Evolutionary conservation across 73 alveolate species (phyloP), one percentile per base, ranked within the genome.

Genomic region (Paramecium octaurelia): DNA sequence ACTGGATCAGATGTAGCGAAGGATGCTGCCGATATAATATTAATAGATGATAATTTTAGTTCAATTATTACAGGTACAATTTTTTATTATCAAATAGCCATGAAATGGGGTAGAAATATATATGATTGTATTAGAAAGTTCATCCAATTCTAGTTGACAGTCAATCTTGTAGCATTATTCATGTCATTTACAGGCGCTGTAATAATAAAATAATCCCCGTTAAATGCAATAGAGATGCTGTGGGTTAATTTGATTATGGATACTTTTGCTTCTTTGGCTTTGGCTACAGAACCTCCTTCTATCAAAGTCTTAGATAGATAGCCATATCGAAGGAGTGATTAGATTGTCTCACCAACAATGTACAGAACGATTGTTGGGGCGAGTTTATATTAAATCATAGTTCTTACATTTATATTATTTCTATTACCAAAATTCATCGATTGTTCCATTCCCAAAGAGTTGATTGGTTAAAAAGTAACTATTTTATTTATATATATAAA

Each of bases 221-320:
- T 96, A 16, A 96, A 92, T 54, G 93, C 98, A 31, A 96, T 96
- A 48, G 95, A 96, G 80, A 96, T 96, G 99, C 94, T 96, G 24
- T 96, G 99, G 99, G 98, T 96, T 68, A 96, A 96, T 85, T 93
- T 96, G 43, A 96, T 96, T 59, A 96, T 96, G 98, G 99, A 96
- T 80, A 92, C 98, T 18, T 92, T 94, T 85, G 99, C 98, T 46
- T 97, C 99, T 9, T 87, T 97, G 14, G 99, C 99, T 70, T 95
- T 97, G 69, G 99, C 99, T 12, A 97, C 99, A 34, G 99, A 97
- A 86, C 99, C 99, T 58, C 99, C 99, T 48, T 69, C 94, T 75
- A 95, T 83, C 20, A 96, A 95, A 43, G 88, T 97, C 76, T 93
- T 97, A 23, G 93, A 93, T 71, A 92, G 96, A 88, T 60, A 77